These are phyloP conservation scores for Somion occarium DNA, from an alignment of 1,284 basidiomycete genomes.

Conservation along the genomic window DNA sequence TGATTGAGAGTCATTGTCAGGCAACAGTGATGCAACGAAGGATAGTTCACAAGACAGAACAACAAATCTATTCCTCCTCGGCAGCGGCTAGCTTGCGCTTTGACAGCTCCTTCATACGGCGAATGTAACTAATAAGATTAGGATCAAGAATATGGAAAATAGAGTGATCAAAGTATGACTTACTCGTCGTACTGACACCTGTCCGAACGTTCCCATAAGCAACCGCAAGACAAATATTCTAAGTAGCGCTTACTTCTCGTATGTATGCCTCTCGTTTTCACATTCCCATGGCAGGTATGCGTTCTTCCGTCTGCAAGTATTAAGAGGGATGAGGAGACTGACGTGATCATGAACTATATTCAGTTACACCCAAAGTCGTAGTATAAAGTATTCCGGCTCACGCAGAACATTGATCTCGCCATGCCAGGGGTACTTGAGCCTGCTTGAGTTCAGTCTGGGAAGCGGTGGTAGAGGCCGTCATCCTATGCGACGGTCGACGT, in stretches of 20 bases:
- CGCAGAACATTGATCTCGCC: conserved; percentile 92
- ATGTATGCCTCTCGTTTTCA: conserved; percentile 72
- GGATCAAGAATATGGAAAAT: conserved; percentile 9
- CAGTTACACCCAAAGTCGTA: conserved; percentile 3
- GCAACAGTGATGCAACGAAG: neutral
- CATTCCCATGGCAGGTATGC: conserved; percentile 81
- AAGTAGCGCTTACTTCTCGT: conserved; percentile 65
- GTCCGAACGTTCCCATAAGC: no score
- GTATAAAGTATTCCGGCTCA: conserved; percentile 38
- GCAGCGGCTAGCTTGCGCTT: conserved; percentile 67
- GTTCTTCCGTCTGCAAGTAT: conserved; percentile 72
- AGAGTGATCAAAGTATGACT: conserved; percentile 29
- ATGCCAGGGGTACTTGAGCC: conserved; percentile 73
- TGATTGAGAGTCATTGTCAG: no score
- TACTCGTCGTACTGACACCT: conserved; percentile 92
- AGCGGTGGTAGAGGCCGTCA: conserved; percentile 73
- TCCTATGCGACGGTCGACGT: conserved; percentile 21
- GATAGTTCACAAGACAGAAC: neutral
- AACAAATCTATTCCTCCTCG: conserved; percentile 36
- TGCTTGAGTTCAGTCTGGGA: conserved; percentile 82
- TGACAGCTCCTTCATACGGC: conserved; percentile 77
- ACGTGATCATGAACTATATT: no score
- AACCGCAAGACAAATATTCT: no score
- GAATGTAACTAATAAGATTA: conserved; percentile 60
- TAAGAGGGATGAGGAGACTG: conserved; percentile 83